Conservation (phyloP, 2,329 filamentous ascomycete species). For the Mycosphaerella arachidis region DNA sequence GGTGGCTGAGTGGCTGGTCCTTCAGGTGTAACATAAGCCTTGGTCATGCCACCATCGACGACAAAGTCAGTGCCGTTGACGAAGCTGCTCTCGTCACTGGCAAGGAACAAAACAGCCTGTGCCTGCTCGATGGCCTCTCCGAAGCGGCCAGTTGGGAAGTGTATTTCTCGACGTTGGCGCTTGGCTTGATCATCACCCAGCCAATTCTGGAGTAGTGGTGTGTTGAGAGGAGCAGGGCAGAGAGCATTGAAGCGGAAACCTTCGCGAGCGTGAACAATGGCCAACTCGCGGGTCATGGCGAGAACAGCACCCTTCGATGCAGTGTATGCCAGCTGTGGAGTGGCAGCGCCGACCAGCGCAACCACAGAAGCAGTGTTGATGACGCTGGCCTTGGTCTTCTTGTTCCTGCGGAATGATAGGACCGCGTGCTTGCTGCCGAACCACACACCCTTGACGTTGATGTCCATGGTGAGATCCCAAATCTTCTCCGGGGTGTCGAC, state of each 20-base stretch:
- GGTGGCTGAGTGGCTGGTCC: slow-evolving; percentile 53
- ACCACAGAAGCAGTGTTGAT: slow-evolving; percentile 93
- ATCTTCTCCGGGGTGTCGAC: slow-evolving; percentile 81
- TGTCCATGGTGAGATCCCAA: slow-evolving; percentile 89
- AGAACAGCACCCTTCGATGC: slow-evolving; percentile 90
- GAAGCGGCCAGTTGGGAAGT: slow-evolving; percentile 84
- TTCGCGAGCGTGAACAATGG: slow-evolving; percentile 87
- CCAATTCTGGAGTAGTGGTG: slow-evolving; percentile 87
- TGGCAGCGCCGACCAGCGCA: slow-evolving; percentile 78
- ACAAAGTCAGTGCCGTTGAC: slow-evolving; percentile 90
- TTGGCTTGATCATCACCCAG: slow-evolving; percentile 81
- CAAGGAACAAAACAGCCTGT: slow-evolving; percentile 80
- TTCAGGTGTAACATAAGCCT: slow-evolving; percentile 70
- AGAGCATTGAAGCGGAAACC: slow-evolving; percentile 85
- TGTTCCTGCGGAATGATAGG: slow-evolving; percentile 70
- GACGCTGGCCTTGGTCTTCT: slow-evolving; percentile 73
- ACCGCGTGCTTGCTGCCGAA: slow-evolving; percentile 91
- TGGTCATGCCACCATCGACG: slow-evolving; percentile 93
- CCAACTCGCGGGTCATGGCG: slow-evolving; percentile 82
- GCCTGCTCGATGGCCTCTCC: slow-evolving; percentile 94
- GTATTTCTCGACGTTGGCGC: slow-evolving; percentile 75
- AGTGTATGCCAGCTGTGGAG: slow-evolving; percentile 87
- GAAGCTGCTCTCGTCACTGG: slow-evolving; percentile 83
- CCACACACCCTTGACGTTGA: slow-evolving; percentile 99
- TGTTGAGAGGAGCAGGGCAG: slow-evolving; percentile 89